A percentile compares a stretch with the other conserved stretches of the same genome.
phyloP scores from a whole-genome alignment of 2,329 filamentous ascomycete species.

The Colletotrichum orbiculare region DNA sequence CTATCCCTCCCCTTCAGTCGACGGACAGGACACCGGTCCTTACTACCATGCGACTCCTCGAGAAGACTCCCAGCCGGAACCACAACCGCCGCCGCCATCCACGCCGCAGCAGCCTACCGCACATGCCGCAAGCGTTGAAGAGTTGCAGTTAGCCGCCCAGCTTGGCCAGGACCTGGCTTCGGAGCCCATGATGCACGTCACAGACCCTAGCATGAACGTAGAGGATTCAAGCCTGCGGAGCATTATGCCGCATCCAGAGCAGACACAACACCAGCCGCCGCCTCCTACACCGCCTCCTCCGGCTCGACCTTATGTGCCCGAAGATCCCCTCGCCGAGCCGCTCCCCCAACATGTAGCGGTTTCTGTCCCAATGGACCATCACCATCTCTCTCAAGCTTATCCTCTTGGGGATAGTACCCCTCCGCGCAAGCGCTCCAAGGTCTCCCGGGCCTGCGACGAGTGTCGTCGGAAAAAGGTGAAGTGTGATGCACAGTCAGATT shows the following conservation, averaged over 20 bases:
- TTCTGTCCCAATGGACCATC: constrained; percentile 49
- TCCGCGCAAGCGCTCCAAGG: constrained; percentile 83
- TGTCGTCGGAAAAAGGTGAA: constrained; percentile 91
- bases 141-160: constrained; percentile 69
- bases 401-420: constrained; percentile 68
- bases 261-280: constrained; percentile 26
- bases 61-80: constrained; percentile 37
- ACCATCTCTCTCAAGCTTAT: constrained; percentile 50
- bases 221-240: constrained; percentile 56
- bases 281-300: background rate
- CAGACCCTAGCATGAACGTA: constrained; percentile 56
- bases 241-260: constrained; percentile 56
- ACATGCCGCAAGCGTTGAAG: constrained; percentile 61
- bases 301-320: constrained; percentile 50
- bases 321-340: constrained; percentile 48
- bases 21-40: constrained; percentile 25
- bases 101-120: constrained; percentile 54
- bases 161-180: constrained; percentile 64
- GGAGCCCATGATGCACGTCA: constrained; percentile 59
- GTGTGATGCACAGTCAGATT: constrained; percentile 84
- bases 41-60: constrained; percentile 39
- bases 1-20: constrained; percentile 28
- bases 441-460: constrained; percentile 89
- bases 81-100: constrained; percentile 47
- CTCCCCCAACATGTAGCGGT: constrained; percentile 43